Evolutionary conservation across 2,329 filamentous ascomycete species (phyloP).

Genomic region (Colletotrichum orchidophilum): DNA sequence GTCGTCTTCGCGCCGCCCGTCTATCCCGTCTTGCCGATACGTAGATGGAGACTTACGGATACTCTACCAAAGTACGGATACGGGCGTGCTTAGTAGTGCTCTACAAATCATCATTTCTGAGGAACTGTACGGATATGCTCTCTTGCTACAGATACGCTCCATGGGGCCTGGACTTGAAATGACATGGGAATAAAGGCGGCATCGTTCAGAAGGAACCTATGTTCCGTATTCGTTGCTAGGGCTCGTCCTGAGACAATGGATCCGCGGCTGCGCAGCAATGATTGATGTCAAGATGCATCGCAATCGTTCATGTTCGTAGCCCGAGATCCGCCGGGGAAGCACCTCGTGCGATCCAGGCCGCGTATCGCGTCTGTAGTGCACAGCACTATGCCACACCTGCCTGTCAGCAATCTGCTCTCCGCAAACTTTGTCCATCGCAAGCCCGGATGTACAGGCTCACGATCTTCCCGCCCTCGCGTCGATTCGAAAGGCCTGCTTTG

Average conservation of each 20-base stretch:
- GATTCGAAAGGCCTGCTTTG: constrained; percentile 21
- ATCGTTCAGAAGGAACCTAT: background rate
- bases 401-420: constrained; percentile 29
- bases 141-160: background rate
- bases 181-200: background rate
- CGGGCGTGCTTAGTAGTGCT: background rate
- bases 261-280: constrained; percentile 14
- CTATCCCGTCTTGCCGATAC: constrained; percentile 14
- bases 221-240: background rate
- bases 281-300: constrained; percentile 30
- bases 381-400: constrained; percentile 28
- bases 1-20: constrained; percentile 16
- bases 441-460: constrained; percentile 25
- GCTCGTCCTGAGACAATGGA: background rate
- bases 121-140: constrained; percentile 5
- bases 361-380: constrained; percentile 26
- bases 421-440: constrained; percentile 32
- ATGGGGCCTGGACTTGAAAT: background rate
- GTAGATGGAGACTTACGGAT: background rate
- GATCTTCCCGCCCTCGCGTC: constrained; percentile 33
- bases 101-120: constrained; percentile 10
- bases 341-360: constrained; percentile 31
- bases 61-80: background rate
- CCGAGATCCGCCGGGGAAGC: constrained; percentile 34
- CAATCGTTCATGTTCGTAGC: constrained; percentile 26